These are phyloP conservation scores for Torrubiellomyces zombiae DNA, from an alignment of 2,329 filamentous ascomycete genomes.

Conservation along the genomic window DNA sequence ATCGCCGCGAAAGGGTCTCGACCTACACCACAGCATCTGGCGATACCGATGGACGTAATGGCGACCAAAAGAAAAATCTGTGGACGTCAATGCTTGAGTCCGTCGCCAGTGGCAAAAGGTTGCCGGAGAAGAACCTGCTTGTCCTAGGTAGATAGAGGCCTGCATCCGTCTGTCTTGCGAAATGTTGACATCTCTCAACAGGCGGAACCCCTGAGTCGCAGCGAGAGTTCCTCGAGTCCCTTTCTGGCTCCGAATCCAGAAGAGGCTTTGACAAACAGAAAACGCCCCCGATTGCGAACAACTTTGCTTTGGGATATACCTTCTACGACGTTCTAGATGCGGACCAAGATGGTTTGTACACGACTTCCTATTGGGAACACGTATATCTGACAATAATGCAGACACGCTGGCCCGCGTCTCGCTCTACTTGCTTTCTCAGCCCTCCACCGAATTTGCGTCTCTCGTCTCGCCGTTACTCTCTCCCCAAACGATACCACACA, in stretches of 20 bases:
- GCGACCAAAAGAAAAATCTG: slow-evolving; percentile 70
- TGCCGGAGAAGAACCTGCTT: slow-evolving; percentile 83
- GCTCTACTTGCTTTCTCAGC: slow-evolving; percentile 73
- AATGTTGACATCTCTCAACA: slow-evolving; percentile 15
- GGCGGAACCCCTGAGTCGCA: slow-evolving; percentile 72
- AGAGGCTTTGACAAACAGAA: slow-evolving; percentile 40
- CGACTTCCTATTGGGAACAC: not conserved
- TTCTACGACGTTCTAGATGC: slow-evolving; percentile 90
- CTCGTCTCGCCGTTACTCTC: slow-evolving; percentile 75
- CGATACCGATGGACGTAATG: slow-evolving; percentile 38
- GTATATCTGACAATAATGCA: slow-evolving; percentile 20
- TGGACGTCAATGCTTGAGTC: slow-evolving; percentile 89
- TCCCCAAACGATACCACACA: slow-evolving; percentile 68
- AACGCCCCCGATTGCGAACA: slow-evolving; percentile 70
- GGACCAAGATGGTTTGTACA: slow-evolving; percentile 70
- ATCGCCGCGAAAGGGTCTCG: slow-evolving; percentile 37
- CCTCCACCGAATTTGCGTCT: slow-evolving; percentile 65
- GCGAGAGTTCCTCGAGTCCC: slow-evolving; percentile 60
- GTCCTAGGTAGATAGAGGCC: slow-evolving; percentile 48
- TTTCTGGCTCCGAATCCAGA: slow-evolving; percentile 36
- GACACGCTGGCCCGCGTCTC: slow-evolving; percentile 83
- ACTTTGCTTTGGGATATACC: slow-evolving; percentile 83
- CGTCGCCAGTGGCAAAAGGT: slow-evolving; percentile 73
- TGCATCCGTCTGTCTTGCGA: not conserved
- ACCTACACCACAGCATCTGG: slow-evolving; percentile 41